Base-by-base conservation (phyloP, 345 rosid species). In the Excoecaria cochinchinensis region DNA sequence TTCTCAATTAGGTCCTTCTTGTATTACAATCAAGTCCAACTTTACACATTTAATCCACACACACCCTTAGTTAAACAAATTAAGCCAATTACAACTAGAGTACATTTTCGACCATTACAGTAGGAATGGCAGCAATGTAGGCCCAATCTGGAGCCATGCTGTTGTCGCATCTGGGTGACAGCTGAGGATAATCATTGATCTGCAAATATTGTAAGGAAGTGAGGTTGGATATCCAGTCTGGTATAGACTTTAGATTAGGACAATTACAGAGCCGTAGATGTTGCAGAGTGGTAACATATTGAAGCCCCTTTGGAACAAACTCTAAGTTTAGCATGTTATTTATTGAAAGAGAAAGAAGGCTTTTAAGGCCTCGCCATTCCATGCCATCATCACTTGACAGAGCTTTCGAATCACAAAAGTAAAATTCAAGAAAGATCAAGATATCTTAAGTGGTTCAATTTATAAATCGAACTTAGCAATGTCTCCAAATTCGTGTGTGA, bases 391-490 rank as follows among this genome's bases (percentile, higher is more conserved):
- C 67, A 62, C n/a, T 5, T 9, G 19, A 31, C n/a, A 62, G 5
- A 38, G n/a, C 36, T 62, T 62, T 31, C 44, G 2, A 62, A 5
- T 38, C n/a, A n/a, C n/a, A n/a, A n/a, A n/a, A n/a, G n/a, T n/a
- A n/a, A n/a, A n/a, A n/a, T n/a, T n/a, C n/a, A n/a, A n/a, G 80
- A 80, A 36, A 80, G 47, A 70, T 76, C 71, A 17, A 81, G 77
- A 72, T 80, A 73, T 22, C 80, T 69, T 1, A 80, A 55, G 19
- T 68, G 74, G 44, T 72, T 76, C 74, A 80, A 6, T 17, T 76
- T 51, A 9, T 42, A n/a, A 36, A 80, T 69, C 5, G 66, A 68
- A 42, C 22, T 24, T 5, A 75, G 38, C 25, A 68, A 5, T 7
- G 12, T 7, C 10, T 63, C 3, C 22, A 79, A 56, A 6, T 8